These are phyloP conservation scores for Diaporthe sp. DNA, from an alignment of 2,329 filamentous ascomycete species.

Conservation along the genomic window DNA sequence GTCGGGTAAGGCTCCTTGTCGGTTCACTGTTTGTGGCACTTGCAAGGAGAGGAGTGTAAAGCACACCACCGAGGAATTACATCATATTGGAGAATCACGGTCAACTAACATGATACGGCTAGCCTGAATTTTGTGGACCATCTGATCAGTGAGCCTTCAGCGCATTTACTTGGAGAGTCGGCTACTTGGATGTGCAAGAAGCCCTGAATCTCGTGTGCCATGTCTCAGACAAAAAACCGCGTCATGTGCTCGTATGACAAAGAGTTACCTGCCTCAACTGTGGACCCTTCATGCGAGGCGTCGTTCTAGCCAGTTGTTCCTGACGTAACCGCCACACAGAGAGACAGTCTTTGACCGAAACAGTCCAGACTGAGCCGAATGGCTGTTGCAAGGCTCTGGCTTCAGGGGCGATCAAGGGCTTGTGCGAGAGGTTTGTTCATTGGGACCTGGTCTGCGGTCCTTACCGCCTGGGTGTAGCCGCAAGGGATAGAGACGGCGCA, in stretches of 20 bases:
- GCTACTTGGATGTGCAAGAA: constrained; percentile 1
- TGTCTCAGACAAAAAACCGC: constrained; percentile 8
- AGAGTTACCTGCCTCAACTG: background rate
- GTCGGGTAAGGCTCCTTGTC: background rate
- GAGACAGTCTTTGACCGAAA: constrained; percentile 17
- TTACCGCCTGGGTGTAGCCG: constrained; percentile 16
- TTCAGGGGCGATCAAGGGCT: background rate
- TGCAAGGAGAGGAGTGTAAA: background rate
- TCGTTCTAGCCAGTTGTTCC: background rate
- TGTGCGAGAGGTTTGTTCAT: background rate
- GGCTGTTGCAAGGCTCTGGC: background rate
- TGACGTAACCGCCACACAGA: background rate
- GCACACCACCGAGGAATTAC: background rate
- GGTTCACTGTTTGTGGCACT: background rate
- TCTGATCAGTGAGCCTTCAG: background rate
- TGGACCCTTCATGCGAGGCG: background rate
- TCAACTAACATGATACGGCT: background rate
- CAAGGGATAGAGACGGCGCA: constrained; percentile 11
- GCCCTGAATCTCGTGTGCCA: background rate
- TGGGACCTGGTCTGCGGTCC: background rate
- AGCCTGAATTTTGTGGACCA: background rate
- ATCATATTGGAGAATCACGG: background rate
- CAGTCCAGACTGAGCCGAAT: background rate
- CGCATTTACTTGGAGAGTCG: background rate
- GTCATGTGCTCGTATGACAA: background rate